These are phyloP conservation scores for Santalum album DNA, from an alignment of 164 flowering plant species.

Conservation along the genomic window DNA sequence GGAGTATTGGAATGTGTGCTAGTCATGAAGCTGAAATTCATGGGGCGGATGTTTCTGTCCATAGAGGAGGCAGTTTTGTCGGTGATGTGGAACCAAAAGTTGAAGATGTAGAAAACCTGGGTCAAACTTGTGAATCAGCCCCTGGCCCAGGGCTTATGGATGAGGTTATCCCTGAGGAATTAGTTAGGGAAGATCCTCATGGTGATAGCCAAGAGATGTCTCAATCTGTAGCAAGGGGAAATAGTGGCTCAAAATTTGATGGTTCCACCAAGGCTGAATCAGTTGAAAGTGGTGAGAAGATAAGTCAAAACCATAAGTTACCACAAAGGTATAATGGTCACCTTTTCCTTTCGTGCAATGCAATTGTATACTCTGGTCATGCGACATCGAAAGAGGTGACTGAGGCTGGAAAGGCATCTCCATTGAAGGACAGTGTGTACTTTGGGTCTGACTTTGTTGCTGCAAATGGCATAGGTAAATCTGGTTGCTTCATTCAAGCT, in stretches of 20 bases:
- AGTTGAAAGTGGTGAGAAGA: constrained; percentile 87
- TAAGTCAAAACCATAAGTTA: constrained; percentile 31
- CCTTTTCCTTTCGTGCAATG: constrained; percentile 84
- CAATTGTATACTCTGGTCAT: constrained; percentile 50
- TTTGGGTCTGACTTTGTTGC: constrained; percentile 38
- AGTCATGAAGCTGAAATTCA: constrained; percentile 99
- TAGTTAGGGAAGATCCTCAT: constrained; percentile 66
- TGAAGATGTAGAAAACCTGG: constrained; percentile 83
- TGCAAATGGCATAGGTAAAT: constrained; percentile 55
- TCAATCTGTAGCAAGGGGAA: constrained; percentile 70
- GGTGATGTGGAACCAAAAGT: constrained; percentile 82
- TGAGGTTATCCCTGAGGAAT: constrained; percentile 70
- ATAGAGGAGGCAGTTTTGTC: constrained; percentile 60
- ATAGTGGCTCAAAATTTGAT: constrained; percentile 92
- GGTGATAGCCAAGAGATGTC: constrained; percentile 92
- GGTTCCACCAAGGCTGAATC: no score
- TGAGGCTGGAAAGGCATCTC: constrained; percentile 48
- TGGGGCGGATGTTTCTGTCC: constrained; percentile 69
- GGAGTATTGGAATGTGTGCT: constrained; percentile 98
- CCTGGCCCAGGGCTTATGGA: constrained; percentile 81
- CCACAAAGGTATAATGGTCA: constrained; percentile 29
- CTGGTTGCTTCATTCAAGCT: not conserved
- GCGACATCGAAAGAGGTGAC: constrained; percentile 67
- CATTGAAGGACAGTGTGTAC: constrained; percentile 31
- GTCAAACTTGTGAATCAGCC: constrained; percentile 86